Evolutionary conservation across 495 filamentous ascomycete species (phyloP).

Genomic region (Penicillium lividum): DNA sequence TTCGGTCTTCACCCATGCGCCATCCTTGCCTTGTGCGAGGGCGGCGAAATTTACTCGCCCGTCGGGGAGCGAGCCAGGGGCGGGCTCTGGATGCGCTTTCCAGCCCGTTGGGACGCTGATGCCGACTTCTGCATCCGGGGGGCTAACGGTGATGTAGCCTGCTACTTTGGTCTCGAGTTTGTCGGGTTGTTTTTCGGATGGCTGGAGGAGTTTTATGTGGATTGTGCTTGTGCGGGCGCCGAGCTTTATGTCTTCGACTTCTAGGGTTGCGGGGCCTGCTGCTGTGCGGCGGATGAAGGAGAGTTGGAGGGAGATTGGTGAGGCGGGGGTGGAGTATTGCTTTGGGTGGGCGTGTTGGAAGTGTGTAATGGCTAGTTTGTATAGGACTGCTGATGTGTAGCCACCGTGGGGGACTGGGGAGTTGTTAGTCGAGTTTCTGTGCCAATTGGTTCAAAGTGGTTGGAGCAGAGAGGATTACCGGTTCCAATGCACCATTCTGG

Average conservation of each 20-base stretch:
- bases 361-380: slow-evolving; percentile 61
- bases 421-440: neutral
- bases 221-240: slow-evolving; percentile 69
- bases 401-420: slow-evolving; percentile 78
- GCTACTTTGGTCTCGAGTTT: slow-evolving; percentile 57
- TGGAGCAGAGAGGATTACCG: slow-evolving; percentile 41
- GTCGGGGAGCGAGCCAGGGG: slow-evolving; percentile 30
- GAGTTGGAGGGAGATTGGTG: slow-evolving; percentile 62
- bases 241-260: slow-evolving; percentile 71
- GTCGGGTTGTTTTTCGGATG: slow-evolving; percentile 24
- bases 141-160: slow-evolving; percentile 68
- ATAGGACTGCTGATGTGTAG: slow-evolving; percentile 67
- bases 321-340: slow-evolving; percentile 62
- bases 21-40: slow-evolving; percentile 38
- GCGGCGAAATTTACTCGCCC: slow-evolving; percentile 27
- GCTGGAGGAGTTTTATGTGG: slow-evolving; percentile 64
- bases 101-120: slow-evolving; percentile 56
- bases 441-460: no score
- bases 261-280: slow-evolving; percentile 60
- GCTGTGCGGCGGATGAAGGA: slow-evolving; percentile 71
- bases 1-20: slow-evolving; percentile 30
- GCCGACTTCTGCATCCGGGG: slow-evolving; percentile 59
- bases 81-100: slow-evolving; percentile 46
- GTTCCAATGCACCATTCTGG: slow-evolving; percentile 73
- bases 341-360: slow-evolving; percentile 62